phyloP scores from a whole-genome alignment of 2,329 filamentous ascomycete genomes.

The Fusarium papillatum region DNA sequence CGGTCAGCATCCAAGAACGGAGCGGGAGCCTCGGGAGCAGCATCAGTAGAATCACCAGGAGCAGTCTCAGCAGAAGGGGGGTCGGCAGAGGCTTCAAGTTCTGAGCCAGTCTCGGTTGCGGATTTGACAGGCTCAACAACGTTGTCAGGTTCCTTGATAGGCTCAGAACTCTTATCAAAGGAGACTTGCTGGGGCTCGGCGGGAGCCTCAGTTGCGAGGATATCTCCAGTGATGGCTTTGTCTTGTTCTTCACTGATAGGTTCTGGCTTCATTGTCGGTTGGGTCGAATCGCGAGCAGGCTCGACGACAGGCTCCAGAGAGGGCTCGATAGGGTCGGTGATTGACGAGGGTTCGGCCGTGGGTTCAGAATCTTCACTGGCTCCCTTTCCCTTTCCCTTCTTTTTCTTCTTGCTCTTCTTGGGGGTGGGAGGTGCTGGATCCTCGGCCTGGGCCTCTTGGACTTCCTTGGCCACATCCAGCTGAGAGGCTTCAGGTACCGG shows the following conservation, averaged over 20 bases:
- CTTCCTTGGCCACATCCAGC: not conserved
- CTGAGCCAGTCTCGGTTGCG: not conserved
- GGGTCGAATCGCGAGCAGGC: not conserved
- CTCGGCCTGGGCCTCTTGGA: not conserved
- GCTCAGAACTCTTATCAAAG: not conserved
- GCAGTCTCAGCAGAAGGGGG: not conserved
- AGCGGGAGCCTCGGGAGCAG: not conserved
- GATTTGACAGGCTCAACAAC: not conserved
- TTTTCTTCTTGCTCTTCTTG: slow-evolving; percentile 14
- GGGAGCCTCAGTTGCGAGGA: not conserved
- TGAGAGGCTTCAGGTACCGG: not conserved
- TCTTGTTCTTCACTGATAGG: not conserved
- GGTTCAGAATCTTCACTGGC: not conserved
- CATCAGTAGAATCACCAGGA: not conserved
- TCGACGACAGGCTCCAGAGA: not conserved
- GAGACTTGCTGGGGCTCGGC: not conserved
- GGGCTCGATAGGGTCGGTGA: not conserved
- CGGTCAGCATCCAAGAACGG: not conserved
- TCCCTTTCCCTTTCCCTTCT: slow-evolving; percentile 6
- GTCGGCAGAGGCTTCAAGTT: not conserved
- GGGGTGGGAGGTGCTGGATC: not conserved
- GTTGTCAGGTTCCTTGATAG: not conserved
- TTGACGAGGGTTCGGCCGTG: not conserved
- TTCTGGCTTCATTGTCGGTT: not conserved
- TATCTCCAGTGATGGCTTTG: not conserved